Percentiles rank a stretch among this genome's conserved stretches.
phyloP scores from a whole-genome alignment of 2,329 filamentous ascomycete species.

The Ceratocystis albifundus region DNA sequence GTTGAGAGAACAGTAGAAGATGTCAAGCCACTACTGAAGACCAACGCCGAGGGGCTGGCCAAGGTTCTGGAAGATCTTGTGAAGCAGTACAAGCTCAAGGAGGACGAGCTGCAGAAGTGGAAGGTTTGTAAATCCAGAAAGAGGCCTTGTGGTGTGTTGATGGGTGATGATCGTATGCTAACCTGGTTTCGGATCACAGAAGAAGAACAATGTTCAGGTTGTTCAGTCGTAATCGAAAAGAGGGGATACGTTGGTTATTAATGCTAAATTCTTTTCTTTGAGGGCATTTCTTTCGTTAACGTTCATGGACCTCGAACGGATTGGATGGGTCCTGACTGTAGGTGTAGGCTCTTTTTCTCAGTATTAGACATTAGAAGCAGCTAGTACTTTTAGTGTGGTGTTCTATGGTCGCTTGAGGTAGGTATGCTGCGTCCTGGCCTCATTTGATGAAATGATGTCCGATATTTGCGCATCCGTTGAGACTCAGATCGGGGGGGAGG shows the following conservation, averaged over 20 bases:
- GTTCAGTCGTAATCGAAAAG: constrained; percentile 53
- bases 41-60: constrained; percentile 84
- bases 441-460: too few species aligned
- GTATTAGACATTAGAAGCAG: too few species aligned
- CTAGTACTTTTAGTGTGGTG: too few species aligned
- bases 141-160: neutral
- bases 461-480: too few species aligned
- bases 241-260: neutral
- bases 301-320: too few species aligned
- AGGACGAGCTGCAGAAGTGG: constrained; percentile 94
- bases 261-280: neutral
- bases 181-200: constrained; percentile 39
- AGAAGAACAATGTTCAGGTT: constrained; percentile 81
- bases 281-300: too few species aligned
- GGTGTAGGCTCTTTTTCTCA: too few species aligned
- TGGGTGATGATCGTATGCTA: neutral
- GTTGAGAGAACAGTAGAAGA: constrained; percentile 91
- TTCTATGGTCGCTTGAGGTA: too few species aligned
- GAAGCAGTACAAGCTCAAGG: constrained; percentile 91
- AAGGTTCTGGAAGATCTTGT: constrained; percentile 90
- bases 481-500: too few species aligned
- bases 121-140: constrained; percentile 53
- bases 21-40: constrained; percentile 79
- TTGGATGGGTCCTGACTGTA: too few species aligned
- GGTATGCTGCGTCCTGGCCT: too few species aligned